A percentile compares a stretch with the other conserved stretches of the same genome.
These are phyloP conservation scores for Trichoderma hamatum DNA, from an alignment of 2,329 filamentous ascomycete species.

Conservation along the genomic window DNA sequence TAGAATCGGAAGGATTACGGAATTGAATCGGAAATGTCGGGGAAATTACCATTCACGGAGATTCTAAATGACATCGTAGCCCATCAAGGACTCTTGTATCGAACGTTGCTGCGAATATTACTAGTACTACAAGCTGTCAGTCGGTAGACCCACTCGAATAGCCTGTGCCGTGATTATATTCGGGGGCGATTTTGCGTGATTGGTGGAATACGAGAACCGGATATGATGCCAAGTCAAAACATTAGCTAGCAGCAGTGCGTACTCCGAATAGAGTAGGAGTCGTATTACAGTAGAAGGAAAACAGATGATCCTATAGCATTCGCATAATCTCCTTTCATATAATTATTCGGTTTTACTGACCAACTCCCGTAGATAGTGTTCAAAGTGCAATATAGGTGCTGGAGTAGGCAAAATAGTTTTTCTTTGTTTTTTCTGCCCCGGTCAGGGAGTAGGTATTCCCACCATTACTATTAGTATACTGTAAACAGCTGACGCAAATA, in stretches of 20 bases:
- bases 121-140: neutral
- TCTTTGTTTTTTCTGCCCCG: neutral
- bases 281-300: neutral
- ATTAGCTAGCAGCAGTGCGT: neutral
- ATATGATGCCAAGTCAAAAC: neutral
- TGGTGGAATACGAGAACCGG: neutral
- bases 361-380: neutral
- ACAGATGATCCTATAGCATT: neutral
- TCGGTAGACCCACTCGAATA: neutral
- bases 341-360: neutral
- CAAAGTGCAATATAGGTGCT: neutral
- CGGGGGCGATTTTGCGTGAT: neutral
- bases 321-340: neutral
- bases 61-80: neutral
- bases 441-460: too few relatives aligned
- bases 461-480: too few relatives aligned
- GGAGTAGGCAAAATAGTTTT: neutral
- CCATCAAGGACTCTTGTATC: neutral
- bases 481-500: neutral
- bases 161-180: neutral
- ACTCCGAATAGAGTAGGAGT: neutral
- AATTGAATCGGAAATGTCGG: neutral
- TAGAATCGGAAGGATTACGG: neutral
- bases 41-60: neutral
- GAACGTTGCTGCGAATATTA: neutral